Conservation (phyloP, 129 eudicot genomes). For the Saussurea involucrata region DNA sequence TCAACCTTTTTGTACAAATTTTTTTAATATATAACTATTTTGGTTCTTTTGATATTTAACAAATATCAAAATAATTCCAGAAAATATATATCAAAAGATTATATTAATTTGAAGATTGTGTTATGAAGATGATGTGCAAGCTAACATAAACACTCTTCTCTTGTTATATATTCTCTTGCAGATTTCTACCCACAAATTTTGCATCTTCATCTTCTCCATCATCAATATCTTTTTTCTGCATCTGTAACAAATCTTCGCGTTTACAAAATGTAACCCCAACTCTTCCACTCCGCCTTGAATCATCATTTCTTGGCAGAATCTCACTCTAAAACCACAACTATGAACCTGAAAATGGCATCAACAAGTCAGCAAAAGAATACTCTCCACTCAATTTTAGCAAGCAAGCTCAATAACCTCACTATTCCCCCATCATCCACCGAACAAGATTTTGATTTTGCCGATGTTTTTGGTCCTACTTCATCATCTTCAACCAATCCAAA, state of each 20-base stretch:
- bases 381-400: slow-evolving; percentile 51
- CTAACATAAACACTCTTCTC: background rate
- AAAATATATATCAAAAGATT: background rate
- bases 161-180: background rate
- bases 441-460: slow-evolving; percentile 73
- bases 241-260: background rate
- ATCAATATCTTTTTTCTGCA: slow-evolving; percentile 5
- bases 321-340: background rate
- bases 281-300: slow-evolving; percentile 39
- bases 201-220: background rate
- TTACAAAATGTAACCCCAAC: slow-evolving; percentile 32
- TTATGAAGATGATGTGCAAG: background rate
- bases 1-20: too few species aligned
- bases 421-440: slow-evolving; percentile 55
- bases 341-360: slow-evolving; percentile 33
- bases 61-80: too few species aligned
- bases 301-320: slow-evolving; percentile 31
- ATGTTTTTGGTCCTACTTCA: slow-evolving; percentile 57
- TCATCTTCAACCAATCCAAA: slow-evolving; percentile 23
- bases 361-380: slow-evolving; percentile 54
- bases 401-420: slow-evolving; percentile 55
- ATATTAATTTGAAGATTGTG: background rate
- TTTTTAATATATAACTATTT: too few species aligned
- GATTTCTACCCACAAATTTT: background rate
- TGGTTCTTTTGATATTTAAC: too few species aligned